Percentiles rank a stretch among this genome's conserved stretches.
Evolutionary conservation across 345 rosid genomes (phyloP).

Genomic region (Salix dunnii): DNA sequence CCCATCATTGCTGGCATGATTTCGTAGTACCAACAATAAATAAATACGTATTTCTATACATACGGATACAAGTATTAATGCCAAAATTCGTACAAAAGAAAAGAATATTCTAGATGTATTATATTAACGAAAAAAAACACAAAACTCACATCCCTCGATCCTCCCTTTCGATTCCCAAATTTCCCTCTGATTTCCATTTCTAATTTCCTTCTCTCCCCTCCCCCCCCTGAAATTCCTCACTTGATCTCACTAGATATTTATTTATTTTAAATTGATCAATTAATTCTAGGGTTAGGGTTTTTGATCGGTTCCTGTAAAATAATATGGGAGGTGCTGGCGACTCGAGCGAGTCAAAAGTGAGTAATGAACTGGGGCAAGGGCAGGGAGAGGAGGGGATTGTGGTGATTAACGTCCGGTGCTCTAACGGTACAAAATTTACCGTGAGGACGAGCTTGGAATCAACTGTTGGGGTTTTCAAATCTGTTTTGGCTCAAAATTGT

Average conservation of each 20-base stretch:
- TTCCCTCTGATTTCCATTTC: not conserved
- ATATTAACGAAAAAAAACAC: not conserved
- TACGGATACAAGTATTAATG: not conserved
- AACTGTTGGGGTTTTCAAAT: constrained; percentile 58
- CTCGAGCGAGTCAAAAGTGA: constrained; percentile 51
- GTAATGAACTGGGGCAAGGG: constrained; percentile 15
- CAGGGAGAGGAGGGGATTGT: constrained; percentile 29
- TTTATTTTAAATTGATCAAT: not conserved
- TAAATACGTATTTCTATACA: not conserved
- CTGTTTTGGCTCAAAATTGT: constrained; percentile 52
- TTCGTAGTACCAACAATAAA: not conserved
- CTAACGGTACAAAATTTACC: constrained; percentile 58
- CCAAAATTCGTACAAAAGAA: not conserved
- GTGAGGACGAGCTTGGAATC: constrained; percentile 48
- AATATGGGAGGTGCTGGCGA: constrained; percentile 57
- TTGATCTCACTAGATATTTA: not conserved
- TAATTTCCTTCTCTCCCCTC: not conserved
- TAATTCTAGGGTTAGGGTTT: constrained; percentile 20
- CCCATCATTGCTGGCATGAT: too few species aligned
- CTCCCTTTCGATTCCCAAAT: not conserved
- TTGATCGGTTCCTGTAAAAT: not conserved
- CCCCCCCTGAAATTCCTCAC: not conserved
- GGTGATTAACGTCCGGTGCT: constrained; percentile 54
- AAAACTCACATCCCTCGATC: not conserved
- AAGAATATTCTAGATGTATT: not conserved